Percentiles rank a stretch among this genome's conserved stretches.
These are phyloP conservation scores for Aspergillus indologenus DNA, from an alignment of 495 filamentous ascomycete species.

Conservation along the genomic window DNA sequence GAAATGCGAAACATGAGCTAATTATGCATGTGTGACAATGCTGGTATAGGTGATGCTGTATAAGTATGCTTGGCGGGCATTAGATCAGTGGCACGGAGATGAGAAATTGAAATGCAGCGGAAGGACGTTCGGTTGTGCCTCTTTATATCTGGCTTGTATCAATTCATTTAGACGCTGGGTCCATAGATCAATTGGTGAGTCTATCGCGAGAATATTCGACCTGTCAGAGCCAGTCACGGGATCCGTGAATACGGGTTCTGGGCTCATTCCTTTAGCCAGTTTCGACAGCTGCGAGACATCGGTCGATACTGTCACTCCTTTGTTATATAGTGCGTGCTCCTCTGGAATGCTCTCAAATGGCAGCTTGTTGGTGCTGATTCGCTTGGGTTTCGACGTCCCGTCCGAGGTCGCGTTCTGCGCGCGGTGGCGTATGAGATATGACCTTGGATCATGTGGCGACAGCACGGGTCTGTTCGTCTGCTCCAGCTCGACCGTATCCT, in stretches of 20 bases:
- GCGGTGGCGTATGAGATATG: slow-evolving; percentile 35
- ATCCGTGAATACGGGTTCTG: slow-evolving; percentile 24
- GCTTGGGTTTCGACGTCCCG: slow-evolving; percentile 14
- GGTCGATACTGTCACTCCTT: slow-evolving; percentile 16
- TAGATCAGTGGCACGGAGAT: neutral
- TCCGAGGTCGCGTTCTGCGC: slow-evolving; percentile 4
- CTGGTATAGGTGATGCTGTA: neutral
- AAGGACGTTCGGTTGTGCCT: neutral
- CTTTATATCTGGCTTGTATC: neutral
- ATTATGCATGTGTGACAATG: neutral
- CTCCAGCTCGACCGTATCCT: neutral
- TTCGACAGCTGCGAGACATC: slow-evolving; percentile 10
- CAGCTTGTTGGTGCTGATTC: slow-evolving; percentile 27
- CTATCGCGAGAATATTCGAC: neutral
- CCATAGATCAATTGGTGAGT: neutral
- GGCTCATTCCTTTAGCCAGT: slow-evolving; percentile 5
- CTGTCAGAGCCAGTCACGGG: slow-evolving; percentile 11
- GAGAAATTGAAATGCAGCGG: neutral
- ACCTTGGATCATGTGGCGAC: slow-evolving; percentile 32
- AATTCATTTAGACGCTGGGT: neutral
- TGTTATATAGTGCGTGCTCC: slow-evolving; percentile 26
- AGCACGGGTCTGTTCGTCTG: slow-evolving; percentile 4
- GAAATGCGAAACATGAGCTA: neutral
- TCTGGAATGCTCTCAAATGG: slow-evolving; percentile 40
- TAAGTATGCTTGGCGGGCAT: neutral